phyloP scores from a whole-genome alignment of 1,284 basidiomycete species.

The Ustilago crameri region DNA sequence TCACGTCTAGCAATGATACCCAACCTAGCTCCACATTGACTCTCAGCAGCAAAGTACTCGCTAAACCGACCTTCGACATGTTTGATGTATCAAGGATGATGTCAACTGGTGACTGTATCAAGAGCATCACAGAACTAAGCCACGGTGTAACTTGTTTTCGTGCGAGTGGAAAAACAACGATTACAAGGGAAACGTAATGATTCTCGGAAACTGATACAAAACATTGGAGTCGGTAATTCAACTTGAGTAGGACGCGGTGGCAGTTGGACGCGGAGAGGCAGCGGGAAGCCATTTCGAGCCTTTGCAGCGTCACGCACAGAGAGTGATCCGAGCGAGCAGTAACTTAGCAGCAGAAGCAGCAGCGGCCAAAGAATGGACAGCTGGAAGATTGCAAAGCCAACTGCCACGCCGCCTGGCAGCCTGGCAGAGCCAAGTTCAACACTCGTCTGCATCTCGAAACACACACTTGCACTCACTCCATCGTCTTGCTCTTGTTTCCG shows the following conservation, averaged over 20 bases:
- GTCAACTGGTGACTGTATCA: too few relatives aligned
- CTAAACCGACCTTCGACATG: too few relatives aligned
- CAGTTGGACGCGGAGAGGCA: conserved; percentile 7
- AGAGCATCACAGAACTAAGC: too few relatives aligned
- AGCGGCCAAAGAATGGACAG: conserved; percentile 9
- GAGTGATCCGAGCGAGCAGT: conserved; percentile 42
- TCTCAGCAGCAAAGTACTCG: too few relatives aligned
- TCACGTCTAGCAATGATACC: too few relatives aligned
- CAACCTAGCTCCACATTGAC: too few relatives aligned
- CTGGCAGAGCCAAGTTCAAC: conserved; percentile 16
- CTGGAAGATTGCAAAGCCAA: conserved; percentile 31
- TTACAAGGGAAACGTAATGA: not conserved
- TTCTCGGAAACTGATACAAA: not conserved
- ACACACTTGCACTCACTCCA: conserved; percentile 2
- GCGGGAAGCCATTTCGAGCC: not conserved
- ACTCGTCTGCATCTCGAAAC: not conserved
- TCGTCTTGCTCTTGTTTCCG: too few relatives aligned
- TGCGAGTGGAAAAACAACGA: conserved; percentile 11
- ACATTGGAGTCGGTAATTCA: not conserved
- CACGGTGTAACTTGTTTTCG: conserved; percentile 5
- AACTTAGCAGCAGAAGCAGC: not conserved
- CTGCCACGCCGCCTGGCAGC: conserved; percentile 13
- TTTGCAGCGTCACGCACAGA: not conserved
- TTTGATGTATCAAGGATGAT: too few relatives aligned
- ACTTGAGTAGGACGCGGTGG: not conserved